Percentiles rank a stretch among this genome's conserved stretches.
phyloP scores from a whole-genome alignment of 805 yeast species.

The Ogataea naganishii region DNA sequence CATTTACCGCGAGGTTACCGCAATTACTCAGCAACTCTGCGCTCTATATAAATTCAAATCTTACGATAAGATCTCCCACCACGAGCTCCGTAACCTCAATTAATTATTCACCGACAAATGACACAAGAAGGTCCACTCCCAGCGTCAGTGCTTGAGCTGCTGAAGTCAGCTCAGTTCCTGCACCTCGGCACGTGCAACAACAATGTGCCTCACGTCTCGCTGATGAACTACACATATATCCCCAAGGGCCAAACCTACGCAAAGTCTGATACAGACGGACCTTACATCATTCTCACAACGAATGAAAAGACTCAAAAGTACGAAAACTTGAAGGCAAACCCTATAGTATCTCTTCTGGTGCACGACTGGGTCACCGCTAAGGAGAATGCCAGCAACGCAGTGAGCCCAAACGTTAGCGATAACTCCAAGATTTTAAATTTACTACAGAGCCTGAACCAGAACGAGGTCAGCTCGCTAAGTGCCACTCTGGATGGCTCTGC shows the following conservation, averaged over 20 bases:
- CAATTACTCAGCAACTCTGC: no score
- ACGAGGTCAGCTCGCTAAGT: constrained; percentile 70
- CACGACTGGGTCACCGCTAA: constrained; percentile 83
- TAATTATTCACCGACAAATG: neutral
- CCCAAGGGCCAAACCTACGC: constrained; percentile 27
- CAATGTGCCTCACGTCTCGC: constrained; percentile 74
- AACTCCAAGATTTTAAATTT: constrained; percentile 44
- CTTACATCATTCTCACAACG: constrained; percentile 64
- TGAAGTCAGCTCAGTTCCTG: constrained; percentile 58
- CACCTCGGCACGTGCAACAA: constrained; percentile 73
- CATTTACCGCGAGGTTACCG: no score
- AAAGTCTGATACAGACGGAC: constrained; percentile 16
- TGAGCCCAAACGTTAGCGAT: constrained; percentile 17
- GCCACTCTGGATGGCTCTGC: constrained; percentile 78
- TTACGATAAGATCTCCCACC: no score
- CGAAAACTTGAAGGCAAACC: constrained; percentile 59
- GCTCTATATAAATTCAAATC: no score
- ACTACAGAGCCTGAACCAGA: constrained; percentile 68
- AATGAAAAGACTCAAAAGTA: constrained; percentile 66
- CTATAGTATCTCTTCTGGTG: constrained; percentile 71
- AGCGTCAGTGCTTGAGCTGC: constrained; percentile 29
- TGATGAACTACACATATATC: constrained; percentile 83
- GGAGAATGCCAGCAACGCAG: constrained; percentile 17
- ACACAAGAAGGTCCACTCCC: constrained; percentile 18
- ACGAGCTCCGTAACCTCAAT: neutral